Evolutionary conservation across 2,329 filamentous ascomycete species (phyloP).

Genomic region (Fusarium siculi): DNA sequence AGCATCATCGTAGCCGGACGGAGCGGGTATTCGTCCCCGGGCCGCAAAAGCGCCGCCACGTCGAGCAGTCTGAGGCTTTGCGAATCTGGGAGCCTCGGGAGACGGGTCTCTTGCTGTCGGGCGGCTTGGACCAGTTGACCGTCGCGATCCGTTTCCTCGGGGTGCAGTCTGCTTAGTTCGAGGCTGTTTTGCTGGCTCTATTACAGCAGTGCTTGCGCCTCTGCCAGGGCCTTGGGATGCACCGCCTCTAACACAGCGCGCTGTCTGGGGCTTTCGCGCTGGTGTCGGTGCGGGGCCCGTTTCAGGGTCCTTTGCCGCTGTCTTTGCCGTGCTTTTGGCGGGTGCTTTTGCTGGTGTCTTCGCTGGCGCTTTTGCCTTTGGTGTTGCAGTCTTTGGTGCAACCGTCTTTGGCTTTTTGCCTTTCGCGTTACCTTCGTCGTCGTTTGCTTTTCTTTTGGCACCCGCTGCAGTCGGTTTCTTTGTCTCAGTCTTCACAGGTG

Average conservation of each 20-base stretch:
- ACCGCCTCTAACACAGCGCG: background rate
- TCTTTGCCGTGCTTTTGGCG: slow-evolving; percentile 8
- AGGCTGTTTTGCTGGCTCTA: background rate
- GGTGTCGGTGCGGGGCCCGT: background rate
- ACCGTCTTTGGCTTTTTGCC: slow-evolving; percentile 20
- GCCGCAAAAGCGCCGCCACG: slow-evolving; percentile 39
- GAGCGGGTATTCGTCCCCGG: slow-evolving; percentile 37
- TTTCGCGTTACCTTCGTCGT: background rate
- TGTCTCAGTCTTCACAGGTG: background rate
- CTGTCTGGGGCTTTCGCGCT: background rate
- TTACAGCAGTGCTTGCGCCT: background rate
- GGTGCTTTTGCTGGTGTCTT: background rate
- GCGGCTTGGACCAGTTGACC: fast-evolving
- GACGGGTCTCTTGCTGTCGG: background rate
- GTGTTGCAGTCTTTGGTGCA: background rate
- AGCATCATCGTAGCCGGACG: background rate
- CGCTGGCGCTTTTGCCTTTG: background rate
- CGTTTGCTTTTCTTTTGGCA: slow-evolving; percentile 46
- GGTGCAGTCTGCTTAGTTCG: slow-evolving; percentile 24
- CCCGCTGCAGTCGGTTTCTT: slow-evolving; percentile 6
- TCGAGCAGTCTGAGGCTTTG: slow-evolving; percentile 37
- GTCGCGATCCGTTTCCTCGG: slow-evolving; percentile 18
- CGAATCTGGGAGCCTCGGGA: background rate
- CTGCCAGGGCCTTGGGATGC: background rate
- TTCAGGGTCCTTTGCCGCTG: background rate